Base-by-base conservation (phyloP, 1,139 yeast genomes). In the Saccharomycopsis crataegensis region DNA sequence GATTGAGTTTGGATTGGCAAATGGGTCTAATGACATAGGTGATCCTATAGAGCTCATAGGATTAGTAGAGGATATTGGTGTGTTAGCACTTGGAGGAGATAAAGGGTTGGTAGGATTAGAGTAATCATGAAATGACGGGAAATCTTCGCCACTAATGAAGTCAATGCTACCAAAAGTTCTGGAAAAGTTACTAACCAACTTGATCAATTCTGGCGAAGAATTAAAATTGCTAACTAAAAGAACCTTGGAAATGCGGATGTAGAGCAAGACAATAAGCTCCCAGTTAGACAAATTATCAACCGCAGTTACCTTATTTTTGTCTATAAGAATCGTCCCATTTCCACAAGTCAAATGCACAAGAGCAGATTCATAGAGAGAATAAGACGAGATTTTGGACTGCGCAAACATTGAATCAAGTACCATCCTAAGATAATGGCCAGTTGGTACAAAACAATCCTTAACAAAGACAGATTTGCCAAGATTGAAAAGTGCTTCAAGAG, bases 401-500 rank as follows among this genome's bases (percentile, higher is more conserved):
- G 50, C 33, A 43, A 55, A 57, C 57, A 85, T 86, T 62, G 85
- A 85, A 61, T 85, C 93, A 55, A 86, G 86, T 38, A 86, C 90
- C 67, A 85, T 73, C 61, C 85, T 75, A 65, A 86, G 74, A 63
- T 86, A 86, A 62, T 84, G 90, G 56, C 79, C 83, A 3, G 93
- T 84, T 36, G 94, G 94, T 6, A 84, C 89, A 67, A 86, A 86
- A 7, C 91, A 89, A 65, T 86, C 93, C 58, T 86, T 78, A 62
- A 91, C 85, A 55, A 82, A 78, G 8, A 86, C 91, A 45, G 87
- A 79, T 65, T 85, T 86, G 11, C 93, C 91, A 42, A 86, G 78
- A 60, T 85, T 83, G 52, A 83, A 89, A 59, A 86, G 76, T 1
- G 93, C 91, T 66, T 85, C 91, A 59, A 86, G 69, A 60, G 85